These are phyloP conservation scores for Cadophora sp. DNA, from an alignment of 2,329 filamentous ascomycete genomes.

Conservation along the genomic window DNA sequence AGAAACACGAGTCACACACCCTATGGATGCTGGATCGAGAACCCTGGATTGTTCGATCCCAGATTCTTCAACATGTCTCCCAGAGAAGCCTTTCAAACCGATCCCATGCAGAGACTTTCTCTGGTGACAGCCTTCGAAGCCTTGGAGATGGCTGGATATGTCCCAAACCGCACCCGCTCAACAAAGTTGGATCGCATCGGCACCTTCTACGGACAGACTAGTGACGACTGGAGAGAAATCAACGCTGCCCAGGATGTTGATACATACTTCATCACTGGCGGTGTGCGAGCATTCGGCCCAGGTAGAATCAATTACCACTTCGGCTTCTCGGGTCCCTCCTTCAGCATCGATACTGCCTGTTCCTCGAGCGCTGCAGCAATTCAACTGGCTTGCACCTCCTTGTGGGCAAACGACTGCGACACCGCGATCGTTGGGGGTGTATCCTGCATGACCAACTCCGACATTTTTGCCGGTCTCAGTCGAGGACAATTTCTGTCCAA, in stretches of 20 bases:
- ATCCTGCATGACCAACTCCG: constrained; percentile 42
- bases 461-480: constrained; percentile 44
- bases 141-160: constrained; percentile 80
- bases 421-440: constrained; percentile 44
- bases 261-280: constrained; percentile 45
- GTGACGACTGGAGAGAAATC: constrained; percentile 45
- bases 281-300: constrained; percentile 44
- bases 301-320: constrained; percentile 52
- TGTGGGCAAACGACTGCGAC: constrained; percentile 43
- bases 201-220: constrained; percentile 45
- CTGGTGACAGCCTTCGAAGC: constrained; percentile 82
- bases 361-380: constrained; percentile 49
- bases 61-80: constrained; percentile 89
- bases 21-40: constrained; percentile 74
- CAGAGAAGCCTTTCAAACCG: constrained; percentile 79
- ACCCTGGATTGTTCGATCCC: constrained; percentile 81
- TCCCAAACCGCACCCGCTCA: constrained; percentile 49
- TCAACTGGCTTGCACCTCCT: constrained; percentile 42
- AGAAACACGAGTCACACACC: constrained; percentile 81
- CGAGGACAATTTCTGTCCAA: constrained; percentile 44
- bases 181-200: constrained; percentile 52
- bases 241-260: constrained; percentile 44
- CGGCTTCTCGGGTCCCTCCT: constrained; percentile 51
- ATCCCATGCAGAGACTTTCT: constrained; percentile 81
- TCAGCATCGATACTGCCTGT: constrained; percentile 52